Percentiles rank a stretch among this genome's conserved stretches.
Evolutionary conservation across 192 early-diverging fungal species (phyloP).

Genomic region (Entophlyctis luteolus): DNA sequence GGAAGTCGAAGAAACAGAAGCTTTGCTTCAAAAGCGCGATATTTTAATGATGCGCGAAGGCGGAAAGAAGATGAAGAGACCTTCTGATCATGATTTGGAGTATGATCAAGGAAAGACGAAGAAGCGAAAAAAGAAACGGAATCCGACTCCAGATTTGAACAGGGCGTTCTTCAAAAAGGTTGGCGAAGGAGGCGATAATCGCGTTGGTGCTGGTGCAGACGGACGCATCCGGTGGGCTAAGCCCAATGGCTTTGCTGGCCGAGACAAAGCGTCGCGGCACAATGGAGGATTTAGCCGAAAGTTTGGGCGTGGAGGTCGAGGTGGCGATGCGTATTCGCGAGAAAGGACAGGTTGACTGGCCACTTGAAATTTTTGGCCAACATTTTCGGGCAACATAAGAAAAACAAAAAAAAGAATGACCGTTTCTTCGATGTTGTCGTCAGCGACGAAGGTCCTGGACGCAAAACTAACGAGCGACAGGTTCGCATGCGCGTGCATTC

Average conservation of each 20-base stretch:
- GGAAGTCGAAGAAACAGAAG: constrained; percentile 9
- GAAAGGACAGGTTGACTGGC: background rate
- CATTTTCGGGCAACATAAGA: background rate
- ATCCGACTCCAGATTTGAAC: background rate
- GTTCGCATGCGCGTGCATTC: background rate
- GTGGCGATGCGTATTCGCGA: background rate
- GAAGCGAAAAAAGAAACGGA: constrained; percentile 8
- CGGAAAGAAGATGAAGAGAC: constrained; percentile 3
- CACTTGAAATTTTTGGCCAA: background rate
- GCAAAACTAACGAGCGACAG: constrained; percentile 1
- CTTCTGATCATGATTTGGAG: constrained; percentile 15
- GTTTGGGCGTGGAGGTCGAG: background rate
- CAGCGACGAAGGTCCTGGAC: constrained; percentile 7
- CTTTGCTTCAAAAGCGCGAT: constrained; percentile 11
- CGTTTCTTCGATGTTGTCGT: background rate
- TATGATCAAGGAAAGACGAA: constrained; percentile 30
- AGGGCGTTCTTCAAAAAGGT: background rate
- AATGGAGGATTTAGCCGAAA: constrained; percentile 19
- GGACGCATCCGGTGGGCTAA: too few relatives aligned
- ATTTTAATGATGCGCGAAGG: background rate
- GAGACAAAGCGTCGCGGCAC: too few relatives aligned
- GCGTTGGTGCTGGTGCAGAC: constrained; percentile 10
- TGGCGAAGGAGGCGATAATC: background rate
- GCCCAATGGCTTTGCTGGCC: too few relatives aligned
- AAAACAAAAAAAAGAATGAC: background rate